Conservation (phyloP, 225 moss, liverwort and hornwort genomes). For the Ulota crispa region DNA sequence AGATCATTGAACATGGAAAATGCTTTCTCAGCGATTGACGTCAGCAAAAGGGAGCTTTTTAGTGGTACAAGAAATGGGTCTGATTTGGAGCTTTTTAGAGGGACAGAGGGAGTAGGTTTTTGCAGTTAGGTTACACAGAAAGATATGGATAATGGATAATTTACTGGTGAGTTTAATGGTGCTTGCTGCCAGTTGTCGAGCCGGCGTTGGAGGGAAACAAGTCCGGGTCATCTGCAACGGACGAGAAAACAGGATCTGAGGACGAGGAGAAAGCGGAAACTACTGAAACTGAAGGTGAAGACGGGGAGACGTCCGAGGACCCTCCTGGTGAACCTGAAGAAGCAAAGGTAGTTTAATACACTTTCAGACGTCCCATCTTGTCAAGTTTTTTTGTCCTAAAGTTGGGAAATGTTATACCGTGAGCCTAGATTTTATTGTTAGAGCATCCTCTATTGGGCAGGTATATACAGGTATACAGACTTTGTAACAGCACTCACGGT, state of each 20-base stretch:
- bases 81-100: no score
- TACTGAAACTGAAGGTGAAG: slow-evolving; percentile 40
- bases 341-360: slow-evolving; percentile 33
- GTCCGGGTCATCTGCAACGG: slow-evolving; percentile 49
- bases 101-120: neutral
- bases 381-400: neutral
- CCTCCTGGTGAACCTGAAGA: slow-evolving; percentile 68
- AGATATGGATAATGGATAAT: neutral
- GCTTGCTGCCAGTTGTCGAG: slow-evolving; percentile 41
- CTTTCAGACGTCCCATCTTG: neutral
- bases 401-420: no score
- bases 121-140: neutral
- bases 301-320: slow-evolving; percentile 52
- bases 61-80: no score
- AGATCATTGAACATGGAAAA: no score
- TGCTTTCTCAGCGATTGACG: no score
- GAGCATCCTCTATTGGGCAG: no score
- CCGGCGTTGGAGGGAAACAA: slow-evolving; percentile 53
- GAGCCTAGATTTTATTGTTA: no score
- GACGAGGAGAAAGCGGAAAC: slow-evolving; percentile 28
- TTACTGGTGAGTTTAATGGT: neutral
- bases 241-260: slow-evolving; percentile 42
- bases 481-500: no score
- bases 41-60: no score
- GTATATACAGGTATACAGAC: no score